Evolutionary conservation across 495 filamentous ascomycete genomes (phyloP).

Genomic region (Elasticomyces elasticus): DNA sequence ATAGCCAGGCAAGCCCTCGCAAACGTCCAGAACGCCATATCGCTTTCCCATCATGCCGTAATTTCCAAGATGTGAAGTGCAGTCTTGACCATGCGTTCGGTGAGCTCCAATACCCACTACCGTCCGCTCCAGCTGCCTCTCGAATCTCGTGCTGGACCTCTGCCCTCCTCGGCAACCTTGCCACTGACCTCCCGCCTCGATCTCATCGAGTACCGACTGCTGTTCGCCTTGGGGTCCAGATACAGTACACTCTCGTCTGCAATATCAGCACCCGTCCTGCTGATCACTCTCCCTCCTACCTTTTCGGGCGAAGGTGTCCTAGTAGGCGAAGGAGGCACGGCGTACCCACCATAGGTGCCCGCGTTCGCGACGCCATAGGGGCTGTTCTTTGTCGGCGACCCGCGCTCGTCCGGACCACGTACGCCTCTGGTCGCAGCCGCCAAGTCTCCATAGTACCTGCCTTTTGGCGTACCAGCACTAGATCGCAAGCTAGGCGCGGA

Average conservation of each 20-base stretch:
- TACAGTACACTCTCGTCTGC: slow-evolving; percentile 42
- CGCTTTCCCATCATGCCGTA: no score
- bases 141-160: slow-evolving; percentile 44
- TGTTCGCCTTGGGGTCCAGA: slow-evolving; percentile 33
- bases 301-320: slow-evolving; percentile 7
- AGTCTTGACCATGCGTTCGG: no score
- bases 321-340: background rate
- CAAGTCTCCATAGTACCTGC: slow-evolving; percentile 34
- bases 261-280: slow-evolving; percentile 35
- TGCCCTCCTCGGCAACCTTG: slow-evolving; percentile 76
- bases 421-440: slow-evolving; percentile 30
- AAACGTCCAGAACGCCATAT: background rate
- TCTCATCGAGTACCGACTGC: slow-evolving; percentile 34
- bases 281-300: slow-evolving; percentile 19
- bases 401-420: slow-evolving; percentile 1
- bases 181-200: slow-evolving; percentile 64
- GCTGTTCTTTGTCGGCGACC: background rate
- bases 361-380: background rate
- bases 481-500: slow-evolving; percentile 17
- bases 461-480: slow-evolving; percentile 25
- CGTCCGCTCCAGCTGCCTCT: slow-evolving; percentile 33
- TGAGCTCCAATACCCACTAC: background rate
- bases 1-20: background rate
- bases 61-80: no score
- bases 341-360: background rate